Conservation (phyloP, 2,329 filamentous ascomycete genomes). For the Aspergillus sp. region DNA sequence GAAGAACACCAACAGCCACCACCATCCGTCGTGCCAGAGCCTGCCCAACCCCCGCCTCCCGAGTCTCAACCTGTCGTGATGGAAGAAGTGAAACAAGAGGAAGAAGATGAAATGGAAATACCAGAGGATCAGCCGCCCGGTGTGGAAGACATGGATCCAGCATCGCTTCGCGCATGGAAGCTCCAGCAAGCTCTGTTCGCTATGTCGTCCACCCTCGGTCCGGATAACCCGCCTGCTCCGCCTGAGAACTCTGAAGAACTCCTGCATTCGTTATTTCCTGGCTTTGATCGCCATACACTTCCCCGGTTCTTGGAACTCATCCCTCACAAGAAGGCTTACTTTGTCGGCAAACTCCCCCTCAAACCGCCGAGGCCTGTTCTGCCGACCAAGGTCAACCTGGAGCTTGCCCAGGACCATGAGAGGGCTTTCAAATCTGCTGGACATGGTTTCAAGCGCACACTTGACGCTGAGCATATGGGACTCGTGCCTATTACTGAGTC, state of each 20-base stretch:
- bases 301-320: slow-evolving; percentile 78
- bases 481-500: slow-evolving; percentile 43
- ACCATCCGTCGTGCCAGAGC: slow-evolving; percentile 6
- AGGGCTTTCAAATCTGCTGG: slow-evolving; percentile 73
- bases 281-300: slow-evolving; percentile 67
- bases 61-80: slow-evolving; percentile 16
- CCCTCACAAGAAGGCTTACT: slow-evolving; percentile 70
- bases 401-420: slow-evolving; percentile 79
- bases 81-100: slow-evolving; percentile 8
- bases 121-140: slow-evolving; percentile 22
- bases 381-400: slow-evolving; percentile 80
- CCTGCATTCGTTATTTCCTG: slow-evolving; percentile 72
- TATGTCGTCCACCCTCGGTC: slow-evolving; percentile 38
- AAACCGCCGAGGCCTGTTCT: slow-evolving; percentile 77
- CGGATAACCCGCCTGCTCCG: slow-evolving; percentile 59
- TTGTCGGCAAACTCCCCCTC: slow-evolving; percentile 67
- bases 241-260: slow-evolving; percentile 68
- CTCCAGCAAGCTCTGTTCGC: slow-evolving; percentile 43
- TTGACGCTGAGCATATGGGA: slow-evolving; percentile 51
- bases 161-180: slow-evolving; percentile 37
- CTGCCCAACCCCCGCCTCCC: slow-evolving; percentile 12
- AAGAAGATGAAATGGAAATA: slow-evolving; percentile 19
- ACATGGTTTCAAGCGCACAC: slow-evolving; percentile 46
- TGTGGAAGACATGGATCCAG: slow-evolving; percentile 30
- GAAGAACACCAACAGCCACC: slow-evolving; percentile 19